Evolutionary conservation across 345 rosid genomes (phyloP).

Genomic region (Eutrema heterophyllum): DNA sequence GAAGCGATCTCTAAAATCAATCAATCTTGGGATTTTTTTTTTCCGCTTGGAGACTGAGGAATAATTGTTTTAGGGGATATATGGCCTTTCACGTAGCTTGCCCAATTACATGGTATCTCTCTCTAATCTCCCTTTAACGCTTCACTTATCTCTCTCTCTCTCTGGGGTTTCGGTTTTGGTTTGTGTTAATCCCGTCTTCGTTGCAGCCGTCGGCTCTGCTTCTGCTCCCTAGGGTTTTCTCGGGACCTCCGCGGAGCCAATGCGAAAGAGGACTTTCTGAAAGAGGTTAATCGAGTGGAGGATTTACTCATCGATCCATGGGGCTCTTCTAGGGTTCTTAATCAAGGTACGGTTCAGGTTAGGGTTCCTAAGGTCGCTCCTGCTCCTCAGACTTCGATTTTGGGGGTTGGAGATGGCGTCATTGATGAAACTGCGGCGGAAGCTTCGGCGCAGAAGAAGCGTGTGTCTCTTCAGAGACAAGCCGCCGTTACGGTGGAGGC

Average conservation of each 20-base stretch:
- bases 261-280: slow-evolving; percentile 41
- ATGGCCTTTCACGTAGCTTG: slow-evolving; percentile 99
- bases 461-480: slow-evolving; percentile 71
- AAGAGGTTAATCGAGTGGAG: slow-evolving; percentile 42
- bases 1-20: slow-evolving; percentile 21
- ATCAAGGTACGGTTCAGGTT: slow-evolving; percentile 60
- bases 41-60: slow-evolving; percentile 11
- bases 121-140: not conserved
- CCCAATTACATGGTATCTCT: slow-evolving; percentile 75
- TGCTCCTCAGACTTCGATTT: not conserved
- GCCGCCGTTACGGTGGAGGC: slow-evolving; percentile 85
- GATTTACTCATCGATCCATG: slow-evolving; percentile 50
- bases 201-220: slow-evolving; percentile 89
- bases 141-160: slow-evolving; percentile 5
- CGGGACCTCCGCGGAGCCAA: slow-evolving; percentile 44
- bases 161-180: not conserved
- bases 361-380: slow-evolving; percentile 68
- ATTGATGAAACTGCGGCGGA: slow-evolving; percentile 38
- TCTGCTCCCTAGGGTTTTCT: slow-evolving; percentile 91
- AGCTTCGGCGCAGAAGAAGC: slow-evolving; percentile 67
- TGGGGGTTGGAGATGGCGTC: slow-evolving; percentile 35
- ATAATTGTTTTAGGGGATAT: slow-evolving; percentile 14
- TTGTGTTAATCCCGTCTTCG: not conserved
- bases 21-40: slow-evolving; percentile 10
- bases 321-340: slow-evolving; percentile 39